Evolutionary conservation across 1,284 basidiomycete species (phyloP).

Genomic region (Naganishia cerealis): DNA sequence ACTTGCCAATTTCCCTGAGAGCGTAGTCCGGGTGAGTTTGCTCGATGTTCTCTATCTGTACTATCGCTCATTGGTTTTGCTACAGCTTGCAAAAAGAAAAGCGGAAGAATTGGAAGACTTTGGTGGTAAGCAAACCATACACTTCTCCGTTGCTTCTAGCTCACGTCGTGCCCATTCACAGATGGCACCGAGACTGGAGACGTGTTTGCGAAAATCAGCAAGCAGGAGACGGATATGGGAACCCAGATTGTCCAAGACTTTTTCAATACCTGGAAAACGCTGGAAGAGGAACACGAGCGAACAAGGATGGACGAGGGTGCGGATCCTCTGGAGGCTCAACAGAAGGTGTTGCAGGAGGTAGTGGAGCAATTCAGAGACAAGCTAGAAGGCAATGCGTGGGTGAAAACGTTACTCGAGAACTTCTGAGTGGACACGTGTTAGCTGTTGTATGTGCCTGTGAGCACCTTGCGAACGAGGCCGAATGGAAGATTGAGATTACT

Average conservation of each 20-base stretch:
- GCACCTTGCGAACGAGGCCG: too few species aligned
- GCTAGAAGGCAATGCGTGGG: slow-evolving; percentile 76
- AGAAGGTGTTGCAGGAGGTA: slow-evolving; percentile 67
- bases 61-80: not conserved
- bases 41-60: not conserved
- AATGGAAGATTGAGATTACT: too few species aligned
- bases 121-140: slow-evolving; percentile 56
- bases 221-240: slow-evolving; percentile 72
- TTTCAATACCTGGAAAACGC: slow-evolving; percentile 69
- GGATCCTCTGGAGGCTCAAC: slow-evolving; percentile 62
- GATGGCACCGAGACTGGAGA: slow-evolving; percentile 47
- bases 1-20: slow-evolving; percentile 92
- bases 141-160: not conserved
- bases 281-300: slow-evolving; percentile 38
- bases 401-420: slow-evolving; percentile 62
- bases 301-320: slow-evolving; percentile 46
- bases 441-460: slow-evolving; percentile 1
- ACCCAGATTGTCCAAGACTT: slow-evolving; percentile 77
- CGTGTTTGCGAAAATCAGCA: slow-evolving; percentile 59
- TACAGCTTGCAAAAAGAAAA: slow-evolving; percentile 84
- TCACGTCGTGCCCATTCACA: slow-evolving; percentile 16
- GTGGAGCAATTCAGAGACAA: slow-evolving; percentile 67
- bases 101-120: slow-evolving; percentile 97
- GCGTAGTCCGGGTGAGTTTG: slow-evolving; percentile 74
- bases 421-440: slow-evolving; percentile 49